Percentiles rank a stretch among this genome's conserved stretches.
phyloP scores from a whole-genome alignment of 192 early-diverging fungal genomes.

The Backusella mclennaniae region DNA sequence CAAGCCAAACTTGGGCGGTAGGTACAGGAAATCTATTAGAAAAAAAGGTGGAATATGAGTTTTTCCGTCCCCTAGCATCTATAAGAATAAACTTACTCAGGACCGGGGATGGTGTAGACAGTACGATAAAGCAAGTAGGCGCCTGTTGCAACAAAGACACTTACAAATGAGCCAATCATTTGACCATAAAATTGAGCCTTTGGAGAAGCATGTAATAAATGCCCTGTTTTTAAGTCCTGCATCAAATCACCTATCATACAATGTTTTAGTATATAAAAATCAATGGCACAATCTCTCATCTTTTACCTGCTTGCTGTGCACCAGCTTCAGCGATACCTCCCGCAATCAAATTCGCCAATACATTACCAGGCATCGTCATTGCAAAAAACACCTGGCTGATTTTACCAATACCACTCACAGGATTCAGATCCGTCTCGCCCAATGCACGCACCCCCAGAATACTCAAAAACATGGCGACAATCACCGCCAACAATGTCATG shows the following conservation, averaged over 20 bases:
- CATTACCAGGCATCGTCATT: constrained; percentile 64
- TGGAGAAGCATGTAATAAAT: constrained; percentile 78
- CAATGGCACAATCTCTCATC: neutral
- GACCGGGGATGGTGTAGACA: constrained; percentile 67
- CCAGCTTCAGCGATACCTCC: constrained; percentile 79
- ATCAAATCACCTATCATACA: constrained; percentile 45
- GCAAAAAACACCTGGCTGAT: constrained; percentile 84
- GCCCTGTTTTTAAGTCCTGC: constrained; percentile 83
- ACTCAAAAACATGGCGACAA: constrained; percentile 69
- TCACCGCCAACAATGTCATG: constrained; percentile 65
- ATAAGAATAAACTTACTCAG: constrained; percentile 20
- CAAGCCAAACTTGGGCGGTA: constrained; percentile 77
- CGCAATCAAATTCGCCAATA: constrained; percentile 74
- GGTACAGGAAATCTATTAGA: constrained; percentile 55
- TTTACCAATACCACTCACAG: constrained; percentile 81
- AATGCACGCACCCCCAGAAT: constrained; percentile 83
- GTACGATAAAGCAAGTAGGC: constrained; percentile 67
- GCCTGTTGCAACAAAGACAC: constrained; percentile 62
- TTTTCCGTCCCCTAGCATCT: too few species aligned
- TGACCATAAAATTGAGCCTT: constrained; percentile 85
- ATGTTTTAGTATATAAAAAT: neutral
- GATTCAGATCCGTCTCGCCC: constrained; percentile 85
- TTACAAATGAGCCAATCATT: constrained; percentile 73
- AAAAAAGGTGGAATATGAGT: too few species aligned
- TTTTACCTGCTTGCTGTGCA: constrained; percentile 55